Evolutionary conservation across 2,329 filamentous ascomycete species (phyloP).

Genomic region (Ascochyta koolunga): DNA sequence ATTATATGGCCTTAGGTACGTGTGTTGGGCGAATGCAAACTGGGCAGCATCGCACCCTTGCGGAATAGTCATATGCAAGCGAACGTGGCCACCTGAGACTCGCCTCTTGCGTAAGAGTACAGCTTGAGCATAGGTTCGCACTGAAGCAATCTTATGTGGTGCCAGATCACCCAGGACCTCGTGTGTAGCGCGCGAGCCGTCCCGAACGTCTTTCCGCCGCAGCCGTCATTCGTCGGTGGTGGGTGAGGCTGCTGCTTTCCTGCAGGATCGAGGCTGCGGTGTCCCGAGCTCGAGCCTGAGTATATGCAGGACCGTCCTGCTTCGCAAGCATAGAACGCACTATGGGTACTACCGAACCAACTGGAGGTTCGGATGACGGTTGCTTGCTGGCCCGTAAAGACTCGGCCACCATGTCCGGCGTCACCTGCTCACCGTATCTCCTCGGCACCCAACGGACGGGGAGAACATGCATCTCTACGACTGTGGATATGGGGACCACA

Average conservation of each 20-base stretch:
- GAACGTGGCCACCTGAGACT: constrained; percentile 47
- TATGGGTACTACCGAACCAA: background rate
- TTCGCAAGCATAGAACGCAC: background rate
- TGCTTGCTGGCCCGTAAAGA: constrained; percentile 7
- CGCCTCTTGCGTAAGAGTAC: constrained; percentile 39
- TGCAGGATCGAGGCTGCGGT: constrained; percentile 29
- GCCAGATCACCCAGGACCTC: constrained; percentile 45
- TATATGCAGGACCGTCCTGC: constrained; percentile 17
- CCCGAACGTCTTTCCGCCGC: constrained; percentile 31
- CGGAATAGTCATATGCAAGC: constrained; percentile 47
- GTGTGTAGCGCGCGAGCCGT: constrained; percentile 43
- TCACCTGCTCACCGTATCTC: constrained; percentile 20
- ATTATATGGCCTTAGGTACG: constrained; percentile 45
- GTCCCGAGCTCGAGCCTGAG: constrained; percentile 14
- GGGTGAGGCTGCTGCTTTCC: constrained; percentile 19
- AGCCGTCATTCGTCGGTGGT: constrained; percentile 12
- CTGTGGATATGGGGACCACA: constrained; percentile 12
- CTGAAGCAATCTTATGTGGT: constrained; percentile 39
- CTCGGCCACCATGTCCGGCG: constrained; percentile 8
- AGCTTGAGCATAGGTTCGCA: constrained; percentile 44
- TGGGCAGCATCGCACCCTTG: constrained; percentile 46
- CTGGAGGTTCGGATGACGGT: background rate
- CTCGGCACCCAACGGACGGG: constrained; percentile 2
- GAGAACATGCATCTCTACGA: background rate
- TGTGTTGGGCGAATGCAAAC: constrained; percentile 49